Conservation (phyloP, 2,329 filamentous ascomycete genomes). For the Alternaria postmessia region DNA sequence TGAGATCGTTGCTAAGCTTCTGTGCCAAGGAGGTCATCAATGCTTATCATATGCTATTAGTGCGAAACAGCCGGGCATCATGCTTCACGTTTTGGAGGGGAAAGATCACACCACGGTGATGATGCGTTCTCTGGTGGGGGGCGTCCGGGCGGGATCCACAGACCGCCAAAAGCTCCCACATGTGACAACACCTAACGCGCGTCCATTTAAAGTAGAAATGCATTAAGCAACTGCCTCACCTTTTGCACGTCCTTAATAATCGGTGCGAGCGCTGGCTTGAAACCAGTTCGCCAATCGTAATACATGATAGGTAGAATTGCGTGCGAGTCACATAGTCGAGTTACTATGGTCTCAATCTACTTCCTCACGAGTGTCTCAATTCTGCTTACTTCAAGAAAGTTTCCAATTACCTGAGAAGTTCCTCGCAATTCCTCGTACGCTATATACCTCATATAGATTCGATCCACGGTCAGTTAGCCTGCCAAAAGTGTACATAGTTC, state of each 20-base stretch:
- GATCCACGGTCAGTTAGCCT: neutral
- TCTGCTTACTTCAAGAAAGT: no score
- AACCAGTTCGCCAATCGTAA: no score
- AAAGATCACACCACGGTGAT: neutral
- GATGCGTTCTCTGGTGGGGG: neutral
- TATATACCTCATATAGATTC: neutral
- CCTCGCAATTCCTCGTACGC: no score
- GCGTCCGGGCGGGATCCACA: neutral
- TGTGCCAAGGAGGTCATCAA: conserved; percentile 31
- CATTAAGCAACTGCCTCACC: no score
- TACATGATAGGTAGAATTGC: no score
- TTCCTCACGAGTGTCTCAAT: no score
- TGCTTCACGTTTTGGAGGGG: neutral
- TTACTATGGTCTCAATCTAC: no score
- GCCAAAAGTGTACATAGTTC: neutral
- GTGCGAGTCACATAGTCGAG: no score
- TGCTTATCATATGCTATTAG: conserved; percentile 29
- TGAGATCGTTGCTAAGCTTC: conserved; percentile 35
- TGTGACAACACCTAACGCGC: no score
- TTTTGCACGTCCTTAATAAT: no score
- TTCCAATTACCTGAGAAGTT: no score
- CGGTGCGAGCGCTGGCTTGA: no score
- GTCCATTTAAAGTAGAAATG: neutral
- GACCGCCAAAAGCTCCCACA: neutral
- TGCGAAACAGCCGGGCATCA: neutral